A percentile compares a stretch with the other conserved stretches of the same genome.
phyloP scores from a whole-genome alignment of 257 asterid species.

The Nicotiana benthamiana region DNA sequence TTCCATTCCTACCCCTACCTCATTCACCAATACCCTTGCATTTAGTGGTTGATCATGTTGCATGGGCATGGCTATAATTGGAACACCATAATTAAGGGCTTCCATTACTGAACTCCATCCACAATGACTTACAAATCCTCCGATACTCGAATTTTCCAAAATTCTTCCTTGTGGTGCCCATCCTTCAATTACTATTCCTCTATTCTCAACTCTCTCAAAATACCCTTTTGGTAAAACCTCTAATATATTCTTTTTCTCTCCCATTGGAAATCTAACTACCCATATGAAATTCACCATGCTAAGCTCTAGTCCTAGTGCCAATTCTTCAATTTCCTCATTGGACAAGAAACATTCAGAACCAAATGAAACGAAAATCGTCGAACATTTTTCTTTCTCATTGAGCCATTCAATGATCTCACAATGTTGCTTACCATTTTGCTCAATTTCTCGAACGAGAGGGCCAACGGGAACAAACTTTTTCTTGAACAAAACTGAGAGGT shows the following conservation, averaged over 20 bases:
- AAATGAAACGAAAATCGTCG: slow-evolving; percentile 52
- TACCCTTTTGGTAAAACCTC: slow-evolving; percentile 42
- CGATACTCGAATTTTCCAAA: slow-evolving; percentile 33
- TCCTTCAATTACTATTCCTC: slow-evolving; percentile 39
- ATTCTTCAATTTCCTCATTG: slow-evolving; percentile 35
- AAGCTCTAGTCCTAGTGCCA: slow-evolving; percentile 52
- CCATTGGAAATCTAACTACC: slow-evolving; percentile 40
- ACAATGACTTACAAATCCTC: slow-evolving; percentile 58
- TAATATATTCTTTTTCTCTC: not conserved
- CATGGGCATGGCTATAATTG: slow-evolving; percentile 56
- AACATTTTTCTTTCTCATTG: slow-evolving; percentile 19
- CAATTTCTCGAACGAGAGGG: slow-evolving; percentile 28
- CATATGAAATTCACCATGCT: slow-evolving; percentile 50
- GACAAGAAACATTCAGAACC: slow-evolving; percentile 57
- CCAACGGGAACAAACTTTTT: slow-evolving; percentile 49
- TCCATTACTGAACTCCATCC: slow-evolving; percentile 70
- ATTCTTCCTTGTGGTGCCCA: slow-evolving; percentile 58
- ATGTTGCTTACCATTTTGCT: not conserved
- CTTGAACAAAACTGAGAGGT: slow-evolving; percentile 7
- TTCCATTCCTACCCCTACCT: slow-evolving; percentile 43
- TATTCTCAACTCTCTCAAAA: slow-evolving; percentile 25
- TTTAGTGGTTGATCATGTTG: slow-evolving; percentile 61
- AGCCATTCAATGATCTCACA: slow-evolving; percentile 42
- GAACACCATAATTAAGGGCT: slow-evolving; percentile 34
- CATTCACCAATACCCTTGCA: slow-evolving; percentile 43